Evolutionary conservation across 2,329 filamentous ascomycete species (phyloP).

Genomic region (Paecilomyces formosus): DNA sequence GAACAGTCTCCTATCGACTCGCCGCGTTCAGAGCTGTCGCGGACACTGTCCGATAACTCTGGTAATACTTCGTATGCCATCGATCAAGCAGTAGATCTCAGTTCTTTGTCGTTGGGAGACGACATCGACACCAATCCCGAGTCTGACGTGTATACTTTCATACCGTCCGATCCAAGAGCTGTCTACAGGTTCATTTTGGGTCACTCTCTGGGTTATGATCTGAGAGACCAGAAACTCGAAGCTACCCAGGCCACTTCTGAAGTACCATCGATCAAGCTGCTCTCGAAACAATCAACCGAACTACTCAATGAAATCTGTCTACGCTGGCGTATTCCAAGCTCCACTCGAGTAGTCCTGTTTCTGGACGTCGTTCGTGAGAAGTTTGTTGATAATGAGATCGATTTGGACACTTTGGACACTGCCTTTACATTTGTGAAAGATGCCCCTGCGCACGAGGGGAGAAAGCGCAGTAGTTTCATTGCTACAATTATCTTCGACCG

Average conservation of each 20-base stretch:
- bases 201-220: slow-evolving; percentile 60
- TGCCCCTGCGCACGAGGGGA: slow-evolving; percentile 58
- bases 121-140: slow-evolving; percentile 36
- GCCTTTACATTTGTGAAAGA: slow-evolving; percentile 78
- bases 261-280: slow-evolving; percentile 43
- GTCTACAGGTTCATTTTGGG: slow-evolving; percentile 79
- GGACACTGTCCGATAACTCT: slow-evolving; percentile 38
- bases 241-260: slow-evolving; percentile 43
- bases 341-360: slow-evolving; percentile 70
- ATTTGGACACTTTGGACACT: slow-evolving; percentile 71
- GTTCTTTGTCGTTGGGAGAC: slow-evolving; percentile 52
- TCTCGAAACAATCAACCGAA: slow-evolving; percentile 72
- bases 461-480: slow-evolving; percentile 44
- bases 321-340: slow-evolving; percentile 83
- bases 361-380: slow-evolving; percentile 80
- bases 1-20: slow-evolving; percentile 29
- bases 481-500: slow-evolving; percentile 48
- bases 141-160: slow-evolving; percentile 70
- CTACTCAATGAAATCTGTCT: slow-evolving; percentile 77
- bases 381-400: slow-evolving; percentile 75
- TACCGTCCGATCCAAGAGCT: slow-evolving; percentile 72
- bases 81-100: slow-evolving; percentile 57
- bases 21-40: slow-evolving; percentile 39
- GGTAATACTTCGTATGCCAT: slow-evolving; percentile 47
- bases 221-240: slow-evolving; percentile 48